phyloP scores from a whole-genome alignment of 345 rosid genomes.

The Gossypium bickii region DNA sequence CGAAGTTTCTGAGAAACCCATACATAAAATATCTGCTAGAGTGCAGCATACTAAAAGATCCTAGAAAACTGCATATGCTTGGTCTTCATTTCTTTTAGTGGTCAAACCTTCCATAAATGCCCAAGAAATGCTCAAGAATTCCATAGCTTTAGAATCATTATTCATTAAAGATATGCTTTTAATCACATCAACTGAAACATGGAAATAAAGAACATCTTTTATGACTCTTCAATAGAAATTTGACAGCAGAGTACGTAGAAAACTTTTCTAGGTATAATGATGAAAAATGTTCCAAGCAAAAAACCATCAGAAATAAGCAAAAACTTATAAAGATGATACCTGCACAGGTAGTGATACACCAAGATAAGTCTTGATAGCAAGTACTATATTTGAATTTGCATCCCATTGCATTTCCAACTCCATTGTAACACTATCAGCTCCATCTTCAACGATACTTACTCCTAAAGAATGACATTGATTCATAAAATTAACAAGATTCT shows the following conservation, averaged over 20 bases:
- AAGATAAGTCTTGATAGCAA: conserved; percentile 74
- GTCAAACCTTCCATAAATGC: background rate
- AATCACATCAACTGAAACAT: background rate
- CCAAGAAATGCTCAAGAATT: background rate
- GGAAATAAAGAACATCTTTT: conserved; percentile 1
- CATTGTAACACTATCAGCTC: conserved; percentile 53
- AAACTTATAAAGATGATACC: conserved; percentile 30
- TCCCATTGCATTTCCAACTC: conserved; percentile 98
- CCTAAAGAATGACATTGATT: conserved; percentile 34
- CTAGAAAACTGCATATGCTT: background rate
- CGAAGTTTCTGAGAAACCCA: background rate
- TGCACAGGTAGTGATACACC: conserved; percentile 85
- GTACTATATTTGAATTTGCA: conserved; percentile 79
- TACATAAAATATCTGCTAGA: background rate
- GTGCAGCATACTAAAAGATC: background rate
- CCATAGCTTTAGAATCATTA: background rate
- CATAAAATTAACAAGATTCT: background rate
- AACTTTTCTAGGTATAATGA: background rate
- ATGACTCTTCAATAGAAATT: conserved; percentile 1
- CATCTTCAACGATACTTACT: conserved; percentile 70
- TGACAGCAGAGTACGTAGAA: background rate
- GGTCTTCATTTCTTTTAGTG: background rate
- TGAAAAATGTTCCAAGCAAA: background rate
- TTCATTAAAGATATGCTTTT: background rate
- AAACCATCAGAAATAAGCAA: background rate